Conservation (phyloP, 1,284 basidiomycete species). For the Pseudozyma thailandica region DNA sequence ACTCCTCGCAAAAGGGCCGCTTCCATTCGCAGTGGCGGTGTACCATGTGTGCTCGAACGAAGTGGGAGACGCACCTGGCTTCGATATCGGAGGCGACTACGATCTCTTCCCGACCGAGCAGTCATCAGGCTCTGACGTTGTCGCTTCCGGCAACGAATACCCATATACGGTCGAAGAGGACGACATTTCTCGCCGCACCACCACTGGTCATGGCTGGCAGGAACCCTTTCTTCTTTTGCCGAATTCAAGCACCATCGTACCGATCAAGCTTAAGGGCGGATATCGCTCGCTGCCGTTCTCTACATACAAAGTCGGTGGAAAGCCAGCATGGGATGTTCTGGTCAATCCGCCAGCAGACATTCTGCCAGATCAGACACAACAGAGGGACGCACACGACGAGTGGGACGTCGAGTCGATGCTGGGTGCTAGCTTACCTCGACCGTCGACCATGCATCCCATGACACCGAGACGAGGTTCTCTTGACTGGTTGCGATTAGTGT, state of each 20-base stretch:
- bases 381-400: constrained; percentile 28
- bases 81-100: constrained; percentile 38
- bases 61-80: constrained; percentile 32
- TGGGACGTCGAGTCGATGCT: constrained; percentile 44
- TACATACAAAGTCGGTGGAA: constrained; percentile 12
- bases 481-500: constrained; percentile 35
- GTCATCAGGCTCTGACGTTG: background rate
- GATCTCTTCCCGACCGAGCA: constrained; percentile 19
- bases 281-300: constrained; percentile 35
- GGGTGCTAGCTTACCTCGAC: constrained; percentile 21
- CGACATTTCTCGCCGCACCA: constrained; percentile 18
- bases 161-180: constrained; percentile 33
- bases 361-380: constrained; percentile 7
- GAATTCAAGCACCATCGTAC: constrained; percentile 19
- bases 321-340: constrained; percentile 35
- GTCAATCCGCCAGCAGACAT: constrained; percentile 24
- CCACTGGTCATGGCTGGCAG: constrained; percentile 45
- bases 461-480: constrained; percentile 27
- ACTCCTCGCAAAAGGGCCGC: constrained; percentile 8
- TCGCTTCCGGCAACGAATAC: constrained; percentile 20
- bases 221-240: constrained; percentile 35
- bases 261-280: constrained; percentile 33
- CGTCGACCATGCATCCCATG: constrained; percentile 26
- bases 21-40: constrained; percentile 37
- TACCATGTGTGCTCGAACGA: constrained; percentile 38